Evolutionary conservation across 345 rosid species (phyloP), one percentile per base, ranked within the genome.

Genomic region (Camelina neglecta): DNA sequence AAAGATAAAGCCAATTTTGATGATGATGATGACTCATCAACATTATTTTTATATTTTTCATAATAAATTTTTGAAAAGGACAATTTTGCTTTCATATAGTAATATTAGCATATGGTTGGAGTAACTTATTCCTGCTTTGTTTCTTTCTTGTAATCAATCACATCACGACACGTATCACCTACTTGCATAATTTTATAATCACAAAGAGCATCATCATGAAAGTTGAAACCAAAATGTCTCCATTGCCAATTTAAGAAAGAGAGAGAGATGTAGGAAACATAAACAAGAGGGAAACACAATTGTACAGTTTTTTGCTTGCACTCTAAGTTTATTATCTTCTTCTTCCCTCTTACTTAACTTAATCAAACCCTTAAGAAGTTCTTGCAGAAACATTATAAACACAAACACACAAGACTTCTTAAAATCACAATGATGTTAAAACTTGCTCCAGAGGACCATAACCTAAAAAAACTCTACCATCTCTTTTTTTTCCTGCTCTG

Each of bases 231-330:
- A 42, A 55, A 69, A 62, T 69, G 74, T 75, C 79, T 75, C 64
- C 31, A 76, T 63, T 77, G 72, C 72, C 56, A 57, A 48, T 71
- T 45, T 20, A 54, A 77, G 80, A 70, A 53, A 64, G 67, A 48
- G 49, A 53, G 39, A 41, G 55, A 77, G 80, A 69, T 51, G 55
- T 61, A 57, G 49, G 60, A 58, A 42, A 70, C 56, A 56, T 71
- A 77, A 77, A 77, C 76, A 71, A 71, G 48, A 77, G 71, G 76
- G 48, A 71, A 77, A 77, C 72, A 77, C 72, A 56, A 56, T 64
- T 71, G 9, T 77, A 77, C 80, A 77, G 53, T 20, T 71, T 71
- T 57, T 70, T 57, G 80, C 67, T 77, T 77, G 71, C 76, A 71
- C 80, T 77, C 67, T 49, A 38, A 9, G 67, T 70, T 70, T 62